Evolutionary conservation across 2,329 filamentous ascomycete genomes (phyloP).

Genomic region (Lachnellula hyalina): DNA sequence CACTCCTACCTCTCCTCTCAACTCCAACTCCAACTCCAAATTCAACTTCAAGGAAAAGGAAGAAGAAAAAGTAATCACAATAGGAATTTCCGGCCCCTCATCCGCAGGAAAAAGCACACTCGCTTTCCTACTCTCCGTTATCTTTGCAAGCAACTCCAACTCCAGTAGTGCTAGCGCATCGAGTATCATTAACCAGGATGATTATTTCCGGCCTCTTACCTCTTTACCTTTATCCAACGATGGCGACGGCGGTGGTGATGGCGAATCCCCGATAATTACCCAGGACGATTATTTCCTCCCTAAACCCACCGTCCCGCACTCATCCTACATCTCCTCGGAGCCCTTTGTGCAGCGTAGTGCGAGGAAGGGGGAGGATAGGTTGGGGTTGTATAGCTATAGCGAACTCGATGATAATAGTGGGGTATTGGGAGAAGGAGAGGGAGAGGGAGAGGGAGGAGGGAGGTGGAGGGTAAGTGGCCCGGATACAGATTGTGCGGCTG

Average conservation of each 20-base stretch:
- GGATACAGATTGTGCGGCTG: slow-evolving; percentile 15
- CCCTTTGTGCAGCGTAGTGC: slow-evolving; percentile 2
- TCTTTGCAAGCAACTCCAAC: slow-evolving; percentile 4
- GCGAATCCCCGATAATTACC: no score
- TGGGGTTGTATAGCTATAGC: neutral
- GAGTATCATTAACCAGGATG: slow-evolving; percentile 19
- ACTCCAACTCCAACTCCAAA: no score
- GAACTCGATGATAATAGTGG: neutral
- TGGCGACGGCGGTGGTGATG: slow-evolving; percentile 5
- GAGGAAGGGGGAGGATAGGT: neutral
- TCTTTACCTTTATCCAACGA: neutral
- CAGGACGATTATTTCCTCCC: no score
- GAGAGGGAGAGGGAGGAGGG: neutral
- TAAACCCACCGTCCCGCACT: no score
- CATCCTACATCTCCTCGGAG: no score
- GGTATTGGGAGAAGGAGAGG: neutral
- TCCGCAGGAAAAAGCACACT: slow-evolving; percentile 24
- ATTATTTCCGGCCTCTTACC: slow-evolving; percentile 14
- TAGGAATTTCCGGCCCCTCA: slow-evolving; percentile 21
- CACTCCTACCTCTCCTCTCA: neutral
- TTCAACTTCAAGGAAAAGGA: no score
- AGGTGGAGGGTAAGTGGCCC: slow-evolving; percentile 10
- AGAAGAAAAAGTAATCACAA: no score
- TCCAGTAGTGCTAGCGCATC: no score
- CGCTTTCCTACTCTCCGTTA: slow-evolving; percentile 15